Conservation (phyloP, 169 alveolate genomes). For the Plasmodium vinckei region DNA sequence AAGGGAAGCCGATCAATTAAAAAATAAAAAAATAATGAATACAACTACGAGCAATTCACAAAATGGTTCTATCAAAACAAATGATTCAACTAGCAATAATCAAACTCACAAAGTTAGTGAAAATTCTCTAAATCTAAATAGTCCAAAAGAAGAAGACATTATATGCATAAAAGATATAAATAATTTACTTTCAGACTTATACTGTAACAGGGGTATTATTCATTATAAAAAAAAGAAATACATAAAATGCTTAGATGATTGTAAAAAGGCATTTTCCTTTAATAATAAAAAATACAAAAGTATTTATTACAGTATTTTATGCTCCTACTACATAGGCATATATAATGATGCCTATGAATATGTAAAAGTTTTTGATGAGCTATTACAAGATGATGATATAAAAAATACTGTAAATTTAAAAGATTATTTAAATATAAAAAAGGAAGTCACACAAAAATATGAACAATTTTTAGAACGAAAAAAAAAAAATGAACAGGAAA, state of each 20-base stretch:
- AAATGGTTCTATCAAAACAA: background rate
- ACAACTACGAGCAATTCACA: background rate
- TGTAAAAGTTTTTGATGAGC: slow-evolving; percentile 35
- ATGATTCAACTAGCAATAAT: background rate
- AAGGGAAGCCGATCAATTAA: background rate
- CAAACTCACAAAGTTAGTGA: background rate
- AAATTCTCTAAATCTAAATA: background rate
- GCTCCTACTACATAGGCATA: slow-evolving; percentile 29
- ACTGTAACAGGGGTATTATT: slow-evolving; percentile 47
- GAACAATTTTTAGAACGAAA: slow-evolving; percentile 31
- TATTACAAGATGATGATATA: slow-evolving; percentile 27
- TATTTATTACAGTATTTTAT: slow-evolving; percentile 33
- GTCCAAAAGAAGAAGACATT: background rate
- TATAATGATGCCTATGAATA: slow-evolving; percentile 42
- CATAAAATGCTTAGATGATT: slow-evolving; percentile 53
- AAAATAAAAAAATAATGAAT: background rate
- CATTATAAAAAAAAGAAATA: slow-evolving; percentile 66
- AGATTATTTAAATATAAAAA: slow-evolving; percentile 52
- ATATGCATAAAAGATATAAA: slow-evolving; percentile 11
- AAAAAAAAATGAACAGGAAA: slow-evolving; percentile 42
- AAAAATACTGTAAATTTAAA: slow-evolving; percentile 23
- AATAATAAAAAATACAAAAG: slow-evolving; percentile 66
- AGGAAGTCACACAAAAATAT: slow-evolving; percentile 34
- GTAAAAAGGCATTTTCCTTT: slow-evolving; percentile 38
- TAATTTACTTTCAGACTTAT: slow-evolving; percentile 33